Conservation (phyloP, 495 filamentous ascomycete species). For the Amphirosellinia nigrospora region DNA sequence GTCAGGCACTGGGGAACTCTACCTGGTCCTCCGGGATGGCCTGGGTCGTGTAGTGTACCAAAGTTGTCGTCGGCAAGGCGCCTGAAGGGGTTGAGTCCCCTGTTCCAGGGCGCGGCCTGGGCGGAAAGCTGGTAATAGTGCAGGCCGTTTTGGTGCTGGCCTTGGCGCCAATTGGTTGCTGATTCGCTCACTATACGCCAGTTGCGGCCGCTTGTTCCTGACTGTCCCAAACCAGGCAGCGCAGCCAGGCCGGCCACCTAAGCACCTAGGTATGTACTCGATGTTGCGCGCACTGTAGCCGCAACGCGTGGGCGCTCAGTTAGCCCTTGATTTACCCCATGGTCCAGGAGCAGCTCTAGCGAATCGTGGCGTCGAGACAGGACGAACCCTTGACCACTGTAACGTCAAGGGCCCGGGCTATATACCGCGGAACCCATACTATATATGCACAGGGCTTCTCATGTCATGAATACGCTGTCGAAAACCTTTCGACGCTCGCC, state of each 20-base stretch:
- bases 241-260: not conserved
- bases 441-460: not conserved
- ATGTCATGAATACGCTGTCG: not conserved
- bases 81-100: not conserved
- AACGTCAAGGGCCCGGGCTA: not conserved
- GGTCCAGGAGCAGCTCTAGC: not conserved
- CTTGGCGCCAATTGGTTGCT: slow-evolving; percentile 2
- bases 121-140: slow-evolving; percentile 5
- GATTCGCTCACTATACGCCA: slow-evolving; percentile 11
- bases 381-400: not conserved
- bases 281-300: slow-evolving; percentile 11
- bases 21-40: not conserved
- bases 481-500: not conserved
- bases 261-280: not conserved
- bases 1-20: slow-evolving; percentile 14
- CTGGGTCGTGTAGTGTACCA: not conserved
- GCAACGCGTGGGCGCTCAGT: not conserved
- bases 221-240: not conserved
- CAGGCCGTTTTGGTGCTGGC: not conserved
- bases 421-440: not conserved
- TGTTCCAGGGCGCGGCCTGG: not conserved
- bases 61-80: not conserved
- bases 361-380: slow-evolving; percentile 7
- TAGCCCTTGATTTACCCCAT: slow-evolving; percentile 5
- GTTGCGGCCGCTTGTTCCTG: not conserved